Base-by-base conservation (phyloP, 176 grass and related monocot genomes). In the Oryza officinalis region DNA sequence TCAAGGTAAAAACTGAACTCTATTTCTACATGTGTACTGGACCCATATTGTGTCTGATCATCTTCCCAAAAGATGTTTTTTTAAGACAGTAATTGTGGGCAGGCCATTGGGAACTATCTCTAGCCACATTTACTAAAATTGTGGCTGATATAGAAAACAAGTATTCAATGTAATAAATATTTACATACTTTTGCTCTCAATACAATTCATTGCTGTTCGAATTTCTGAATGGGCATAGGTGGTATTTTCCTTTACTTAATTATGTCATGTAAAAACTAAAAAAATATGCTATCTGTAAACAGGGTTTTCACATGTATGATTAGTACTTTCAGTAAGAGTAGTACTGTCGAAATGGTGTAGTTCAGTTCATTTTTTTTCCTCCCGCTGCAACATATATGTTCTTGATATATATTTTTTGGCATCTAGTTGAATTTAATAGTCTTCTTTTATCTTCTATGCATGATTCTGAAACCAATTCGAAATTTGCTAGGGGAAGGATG, bases 1-100 rank as follows among this genome's bases (percentile, higher is more conserved):
- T 80, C 64, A 83, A 94, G 93, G 93, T 94, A 92, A 75, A 74
- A 74, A 10, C 20, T 37, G 6, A 81, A 64, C 7, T 69, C 40
- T 67, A 49, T 22, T 15, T 30, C 46, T 71, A 50, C 27, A 75
- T 74, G 22, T 74, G 22, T 40, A 68, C 8, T 60, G 65, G 45
- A 68, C 17, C 45, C 7, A 57, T 57, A 6, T 2, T 61, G 44
- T 44, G 14, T 44, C 7, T 88, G 27, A 6, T 35, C n/a, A 13
- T 66, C 68, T 23, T 38, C 38, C 43, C 5, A 72, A 57, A 66
- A 43, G 4, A 0, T 44, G 43, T 2, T 10, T 79, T 78, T 78
- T 68, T n/a, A 47, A 4, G 57, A 78, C 50, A 27, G 25, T 13
- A 44, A 17, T 13, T 41, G 37, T 85, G 13, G 13, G 13, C 44